Evolutionary conservation across 2,329 filamentous ascomycete genomes (phyloP).

Genomic region (Sporothrix pseudoabietina): DNA sequence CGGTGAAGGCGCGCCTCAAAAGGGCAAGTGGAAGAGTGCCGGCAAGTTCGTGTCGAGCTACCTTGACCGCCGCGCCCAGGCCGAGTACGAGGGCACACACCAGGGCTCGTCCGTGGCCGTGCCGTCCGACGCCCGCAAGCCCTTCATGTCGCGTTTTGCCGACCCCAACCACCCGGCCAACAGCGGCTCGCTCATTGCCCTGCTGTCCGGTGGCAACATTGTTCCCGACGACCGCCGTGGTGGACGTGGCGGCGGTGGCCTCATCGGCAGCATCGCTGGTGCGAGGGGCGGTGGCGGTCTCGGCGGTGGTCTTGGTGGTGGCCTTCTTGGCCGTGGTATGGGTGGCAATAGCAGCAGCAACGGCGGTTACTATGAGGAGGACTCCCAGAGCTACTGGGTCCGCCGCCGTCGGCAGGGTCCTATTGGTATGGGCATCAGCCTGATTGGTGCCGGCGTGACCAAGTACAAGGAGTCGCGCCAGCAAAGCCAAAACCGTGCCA

Average conservation of each 20-base stretch:
- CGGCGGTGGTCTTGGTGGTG: neutral
- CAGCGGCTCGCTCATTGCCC: slow-evolving; percentile 50
- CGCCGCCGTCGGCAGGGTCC: slow-evolving; percentile 16
- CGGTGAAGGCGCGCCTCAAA: slow-evolving; percentile 32
- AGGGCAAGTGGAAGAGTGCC: slow-evolving; percentile 39
- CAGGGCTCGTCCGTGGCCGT: slow-evolving; percentile 45
- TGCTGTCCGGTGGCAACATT: slow-evolving; percentile 51
- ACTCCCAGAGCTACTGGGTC: slow-evolving; percentile 26
- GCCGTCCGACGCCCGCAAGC: slow-evolving; percentile 38
- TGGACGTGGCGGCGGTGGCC: neutral
- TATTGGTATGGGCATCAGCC: slow-evolving; percentile 3
- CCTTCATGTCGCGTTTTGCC: slow-evolving; percentile 51
- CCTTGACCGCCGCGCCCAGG: slow-evolving; percentile 52
- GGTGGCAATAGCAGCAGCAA: neutral
- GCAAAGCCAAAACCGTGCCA: slow-evolving; percentile 5
- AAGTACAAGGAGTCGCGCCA: neutral
- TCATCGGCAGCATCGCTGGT: neutral
- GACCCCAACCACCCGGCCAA: slow-evolving; percentile 56
- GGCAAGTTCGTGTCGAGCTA: slow-evolving; percentile 50
- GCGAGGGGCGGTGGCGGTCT: neutral
- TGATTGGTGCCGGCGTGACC: slow-evolving; percentile 9
- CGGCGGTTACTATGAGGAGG: neutral
- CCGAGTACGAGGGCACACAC: slow-evolving; percentile 48
- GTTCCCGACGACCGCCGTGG: slow-evolving; percentile 27
- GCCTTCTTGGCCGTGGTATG: slow-evolving; percentile 9